These are phyloP conservation scores for Syncephalis plumigaleata DNA, from an alignment of 371 early-diverging fungal species.

Conservation along the genomic window DNA sequence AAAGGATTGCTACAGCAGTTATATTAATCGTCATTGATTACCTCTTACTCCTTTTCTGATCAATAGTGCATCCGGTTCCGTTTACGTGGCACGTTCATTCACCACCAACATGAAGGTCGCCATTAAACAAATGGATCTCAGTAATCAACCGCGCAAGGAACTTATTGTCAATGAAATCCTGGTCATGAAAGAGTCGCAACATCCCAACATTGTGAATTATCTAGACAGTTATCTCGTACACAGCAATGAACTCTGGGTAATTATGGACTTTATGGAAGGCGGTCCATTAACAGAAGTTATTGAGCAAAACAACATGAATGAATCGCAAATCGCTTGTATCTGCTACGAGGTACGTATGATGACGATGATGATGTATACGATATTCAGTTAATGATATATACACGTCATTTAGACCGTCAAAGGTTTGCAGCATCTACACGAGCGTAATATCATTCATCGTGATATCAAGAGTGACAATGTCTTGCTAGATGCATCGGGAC, in stretches of 20 bases:
- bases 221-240: constrained; percentile 75
- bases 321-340: constrained; percentile 83
- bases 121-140: constrained; percentile 94
- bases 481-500: constrained; percentile 63
- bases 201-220: constrained; percentile 91
- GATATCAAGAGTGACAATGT: constrained; percentile 97
- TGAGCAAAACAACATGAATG: constrained; percentile 78
- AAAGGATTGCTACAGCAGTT: not conserved
- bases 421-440: constrained; percentile 85
- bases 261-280: constrained; percentile 98
- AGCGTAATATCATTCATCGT: constrained; percentile 83
- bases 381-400: not conserved
- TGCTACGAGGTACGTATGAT: constrained; percentile 48
- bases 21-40: not conserved
- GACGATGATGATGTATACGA: constrained; percentile 6
- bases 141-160: constrained; percentile 83
- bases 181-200: constrained; percentile 87
- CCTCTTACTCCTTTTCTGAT: not conserved
- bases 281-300: constrained; percentile 94
- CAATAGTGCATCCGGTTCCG: constrained; percentile 88
- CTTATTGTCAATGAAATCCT: constrained; percentile 89
- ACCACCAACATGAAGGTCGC: constrained; percentile 62
- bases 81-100: constrained; percentile 69
- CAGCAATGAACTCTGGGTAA: constrained; percentile 82
- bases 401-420: constrained; percentile 40